Conservation (phyloP, 192 early-diverging fungal genomes). For the Entomortierella beljakovae region DNA sequence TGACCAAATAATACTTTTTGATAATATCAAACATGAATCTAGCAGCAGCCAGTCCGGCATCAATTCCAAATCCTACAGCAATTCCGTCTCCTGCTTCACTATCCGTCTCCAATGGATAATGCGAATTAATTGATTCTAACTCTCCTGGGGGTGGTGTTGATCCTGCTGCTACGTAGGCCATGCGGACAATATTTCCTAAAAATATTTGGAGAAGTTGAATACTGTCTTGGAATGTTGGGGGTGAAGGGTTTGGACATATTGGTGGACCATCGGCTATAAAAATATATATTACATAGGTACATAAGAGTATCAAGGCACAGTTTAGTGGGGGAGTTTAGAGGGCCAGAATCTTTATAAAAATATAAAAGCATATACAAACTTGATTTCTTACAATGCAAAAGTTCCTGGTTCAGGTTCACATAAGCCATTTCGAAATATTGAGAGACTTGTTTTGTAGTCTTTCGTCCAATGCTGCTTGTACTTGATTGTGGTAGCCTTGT, state of each 20-base stretch:
- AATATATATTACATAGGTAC: not conserved
- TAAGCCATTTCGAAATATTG: slow-evolving; percentile 38
- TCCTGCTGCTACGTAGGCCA: slow-evolving; percentile 70
- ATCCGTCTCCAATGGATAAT: slow-evolving; percentile 61
- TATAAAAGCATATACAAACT: not conserved
- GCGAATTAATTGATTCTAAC: slow-evolving; percentile 58
- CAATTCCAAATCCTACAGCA: slow-evolving; percentile 69
- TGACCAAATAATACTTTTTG: slow-evolving; percentile 71
- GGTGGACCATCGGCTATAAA: slow-evolving; percentile 60
- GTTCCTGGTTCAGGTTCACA: slow-evolving; percentile 43
- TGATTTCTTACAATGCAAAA: slow-evolving; percentile 25
- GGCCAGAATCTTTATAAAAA: not conserved
- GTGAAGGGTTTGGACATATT: slow-evolving; percentile 67
- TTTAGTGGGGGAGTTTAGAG: too few relatives aligned
- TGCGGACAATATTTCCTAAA: slow-evolving; percentile 59
- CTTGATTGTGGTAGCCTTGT: slow-evolving; percentile 28
- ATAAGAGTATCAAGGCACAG: too few relatives aligned
- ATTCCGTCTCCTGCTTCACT: slow-evolving; percentile 65
- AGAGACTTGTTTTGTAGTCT: slow-evolving; percentile 22
- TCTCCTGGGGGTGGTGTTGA: slow-evolving; percentile 69
- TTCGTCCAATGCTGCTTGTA: slow-evolving; percentile 36
- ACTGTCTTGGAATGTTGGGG: slow-evolving; percentile 67
- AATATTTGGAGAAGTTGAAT: slow-evolving; percentile 64
- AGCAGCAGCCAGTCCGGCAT: slow-evolving; percentile 66
- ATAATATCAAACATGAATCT: slow-evolving; percentile 82